A percentile compares a stretch with the other conserved stretches of the same genome.
Conservation (phyloP, 257 asterid genomes). For the Nicotiana tomentosiformis region DNA sequence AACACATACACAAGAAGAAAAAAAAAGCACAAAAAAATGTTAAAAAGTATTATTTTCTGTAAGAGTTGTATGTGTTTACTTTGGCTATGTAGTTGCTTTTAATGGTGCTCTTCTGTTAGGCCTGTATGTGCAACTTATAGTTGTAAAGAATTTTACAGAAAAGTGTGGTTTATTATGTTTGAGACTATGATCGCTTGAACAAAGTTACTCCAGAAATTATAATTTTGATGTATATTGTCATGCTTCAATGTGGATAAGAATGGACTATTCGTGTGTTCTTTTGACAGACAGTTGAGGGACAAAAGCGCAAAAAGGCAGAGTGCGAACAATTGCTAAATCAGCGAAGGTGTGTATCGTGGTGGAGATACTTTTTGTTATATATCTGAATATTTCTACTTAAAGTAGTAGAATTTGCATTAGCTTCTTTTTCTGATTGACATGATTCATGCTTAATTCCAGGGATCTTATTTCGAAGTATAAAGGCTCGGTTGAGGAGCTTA, state of each 20-base stretch:
- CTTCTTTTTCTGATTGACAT: not conserved
- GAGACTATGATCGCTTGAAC: not conserved
- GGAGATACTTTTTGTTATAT: not conserved
- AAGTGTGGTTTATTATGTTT: not conserved
- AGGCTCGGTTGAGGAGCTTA: conserved; percentile 64
- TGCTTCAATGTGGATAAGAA: not conserved
- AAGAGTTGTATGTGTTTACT: not conserved
- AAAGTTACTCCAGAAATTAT: not conserved
- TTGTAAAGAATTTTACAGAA: not conserved
- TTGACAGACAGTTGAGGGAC: conserved; percentile 78
- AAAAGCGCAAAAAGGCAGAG: conserved; percentile 59
- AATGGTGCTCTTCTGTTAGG: not conserved
- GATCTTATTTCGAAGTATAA: conserved; percentile 59
- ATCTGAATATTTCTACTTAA: not conserved
- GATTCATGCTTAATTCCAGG: conserved; percentile 38
- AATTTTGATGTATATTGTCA: not conserved
- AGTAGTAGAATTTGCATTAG: not conserved
- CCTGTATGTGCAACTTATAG: not conserved
- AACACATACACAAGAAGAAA: not conserved
- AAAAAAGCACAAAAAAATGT: not conserved
- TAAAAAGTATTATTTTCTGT: not conserved
- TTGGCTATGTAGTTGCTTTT: not conserved
- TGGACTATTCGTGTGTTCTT: not conserved
- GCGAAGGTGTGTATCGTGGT: conserved; percentile 44
- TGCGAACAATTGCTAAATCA: conserved; percentile 46